Percentiles rank a stretch among this genome's conserved stretches.
These are phyloP conservation scores for Rhizoclosmatium globosum DNA, from an alignment of 192 early-diverging fungal species.

Conservation along the genomic window DNA sequence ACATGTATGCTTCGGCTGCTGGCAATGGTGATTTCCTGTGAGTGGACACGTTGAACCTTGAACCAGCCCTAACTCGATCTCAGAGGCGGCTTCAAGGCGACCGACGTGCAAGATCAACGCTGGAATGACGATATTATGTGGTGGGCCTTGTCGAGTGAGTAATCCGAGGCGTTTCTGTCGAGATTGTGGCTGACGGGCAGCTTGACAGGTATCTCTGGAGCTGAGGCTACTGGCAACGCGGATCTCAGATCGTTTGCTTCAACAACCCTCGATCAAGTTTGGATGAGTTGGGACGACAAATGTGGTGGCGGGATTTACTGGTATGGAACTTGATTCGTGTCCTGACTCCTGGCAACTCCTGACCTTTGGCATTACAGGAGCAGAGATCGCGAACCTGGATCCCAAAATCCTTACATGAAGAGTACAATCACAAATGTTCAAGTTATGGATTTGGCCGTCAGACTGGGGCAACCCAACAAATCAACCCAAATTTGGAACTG, in stretches of 20 bases:
- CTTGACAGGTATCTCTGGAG: conserved; percentile 22
- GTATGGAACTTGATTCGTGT: conserved; percentile 10
- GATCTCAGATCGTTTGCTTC: conserved; percentile 23
- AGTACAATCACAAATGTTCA: conserved; percentile 56
- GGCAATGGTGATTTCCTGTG: conserved; percentile 30
- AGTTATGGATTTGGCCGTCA: conserved; percentile 42
- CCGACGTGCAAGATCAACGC: conserved; percentile 18
- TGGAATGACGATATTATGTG: conserved; percentile 45
- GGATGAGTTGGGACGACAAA: conserved; percentile 43
- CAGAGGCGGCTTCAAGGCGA: neutral
- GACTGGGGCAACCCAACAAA: conserved; percentile 47
- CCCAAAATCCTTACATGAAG: conserved; percentile 39
- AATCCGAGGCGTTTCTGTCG: conserved; percentile 12
- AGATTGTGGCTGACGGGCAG: conserved; percentile 18
- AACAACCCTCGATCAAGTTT: conserved; percentile 50
- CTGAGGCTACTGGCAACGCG: neutral
- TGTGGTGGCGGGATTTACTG: conserved; percentile 64
- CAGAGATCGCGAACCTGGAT: conserved; percentile 32
- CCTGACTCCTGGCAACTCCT: neutral
- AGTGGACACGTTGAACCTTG: neutral
- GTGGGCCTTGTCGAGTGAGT: conserved; percentile 46
- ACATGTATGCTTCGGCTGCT: neutral
- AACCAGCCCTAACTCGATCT: neutral
- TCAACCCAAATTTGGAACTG: conserved; percentile 43
- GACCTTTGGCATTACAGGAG: conserved; percentile 11